Conservation (phyloP, 345 rosid species). For the Euphorbia tirucalli region DNA sequence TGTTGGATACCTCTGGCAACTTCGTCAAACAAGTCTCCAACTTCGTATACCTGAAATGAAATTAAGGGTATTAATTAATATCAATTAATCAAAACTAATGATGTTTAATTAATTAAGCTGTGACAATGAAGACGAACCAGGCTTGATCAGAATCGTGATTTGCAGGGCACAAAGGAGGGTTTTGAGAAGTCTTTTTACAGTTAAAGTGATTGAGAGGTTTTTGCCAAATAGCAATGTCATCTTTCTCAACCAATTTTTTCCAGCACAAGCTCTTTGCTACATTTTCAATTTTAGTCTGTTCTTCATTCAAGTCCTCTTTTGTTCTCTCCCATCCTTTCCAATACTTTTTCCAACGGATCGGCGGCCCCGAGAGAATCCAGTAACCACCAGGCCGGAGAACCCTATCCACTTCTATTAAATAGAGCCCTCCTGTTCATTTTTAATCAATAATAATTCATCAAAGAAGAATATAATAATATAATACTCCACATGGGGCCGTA, state of each 20-base stretch:
- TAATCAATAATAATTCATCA: too few relatives aligned
- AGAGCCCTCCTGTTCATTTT: constrained; percentile 36
- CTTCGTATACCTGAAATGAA: constrained; percentile 47
- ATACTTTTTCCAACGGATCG: constrained; percentile 45
- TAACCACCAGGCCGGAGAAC: constrained; percentile 53
- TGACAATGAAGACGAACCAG: constrained; percentile 38
- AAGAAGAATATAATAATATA: too few relatives aligned
- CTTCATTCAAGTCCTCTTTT: constrained; percentile 33
- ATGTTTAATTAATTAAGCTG: too few relatives aligned
- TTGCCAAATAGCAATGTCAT: constrained; percentile 51
- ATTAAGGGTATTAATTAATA: not conserved
- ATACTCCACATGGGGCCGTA: too few relatives aligned
- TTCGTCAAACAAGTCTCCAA: constrained; percentile 44
- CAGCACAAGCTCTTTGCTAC: constrained; percentile 48
- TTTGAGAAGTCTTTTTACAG: constrained; percentile 26
- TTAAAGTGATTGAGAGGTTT: constrained; percentile 38
- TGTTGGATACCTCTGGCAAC: constrained; percentile 32
- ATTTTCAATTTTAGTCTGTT: constrained; percentile 43
- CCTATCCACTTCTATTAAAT: constrained; percentile 47
- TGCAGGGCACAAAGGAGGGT: constrained; percentile 26
- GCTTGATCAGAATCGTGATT: constrained; percentile 36
- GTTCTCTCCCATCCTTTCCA: constrained; percentile 45
- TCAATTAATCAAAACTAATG: not conserved
- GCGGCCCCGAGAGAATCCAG: constrained; percentile 63
- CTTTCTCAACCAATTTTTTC: constrained; percentile 45